Evolutionary conservation across 2,329 filamentous ascomycete genomes (phyloP), one percentile per base, ranked within the genome.

Genomic region (Herpotrichia juniperi): DNA sequence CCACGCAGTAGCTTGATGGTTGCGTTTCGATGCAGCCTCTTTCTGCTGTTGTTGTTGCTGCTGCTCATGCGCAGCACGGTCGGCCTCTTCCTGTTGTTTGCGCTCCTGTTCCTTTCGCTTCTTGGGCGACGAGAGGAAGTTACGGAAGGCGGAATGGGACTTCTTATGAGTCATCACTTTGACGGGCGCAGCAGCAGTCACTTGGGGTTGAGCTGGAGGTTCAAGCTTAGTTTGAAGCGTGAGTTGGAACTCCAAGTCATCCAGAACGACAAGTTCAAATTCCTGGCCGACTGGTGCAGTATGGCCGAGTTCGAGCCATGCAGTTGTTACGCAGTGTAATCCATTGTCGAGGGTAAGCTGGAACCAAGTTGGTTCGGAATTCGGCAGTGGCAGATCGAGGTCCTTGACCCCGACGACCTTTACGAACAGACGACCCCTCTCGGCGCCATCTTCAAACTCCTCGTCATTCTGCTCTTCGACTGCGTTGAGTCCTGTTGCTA

Each of bases 351-450:
- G 83, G 0, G 94, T 99, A 10, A 99, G 83, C 64, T 93, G 93
- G 78, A 99, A 99, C 83, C 91, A 94, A 2, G 91, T 91, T 48
- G 91, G 87, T 75, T 97, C 93, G 67, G 89, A 91, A 77, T 88
- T 90, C 26, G 94, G 93, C 49, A 99, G 79, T 19, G 94, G 93
- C 37, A 97, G 80, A 68, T 97, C 93, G 31, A 99, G 82, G 64
- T 97, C 93, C 74, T 97, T 97, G 58, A 97, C 92, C 39, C 93
- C 93, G 73, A 97, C 89, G n/a, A 99, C 94, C 79, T 99, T 99
- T 61, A 99, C 93, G 66, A 99, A 99, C 1, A 99, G 82, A 54
- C 94, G 83, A 9, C 94, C 94, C 62, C 94, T 83, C 75, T 99
- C 94, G 52, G 87, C 88, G 47, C 87, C 91, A 52, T 97, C 93